A percentile compares a stretch with the other conserved stretches of the same genome.
Evolutionary conservation across 2,329 filamentous ascomycete genomes (phyloP).

Genomic region (Cordyceps sp.): DNA sequence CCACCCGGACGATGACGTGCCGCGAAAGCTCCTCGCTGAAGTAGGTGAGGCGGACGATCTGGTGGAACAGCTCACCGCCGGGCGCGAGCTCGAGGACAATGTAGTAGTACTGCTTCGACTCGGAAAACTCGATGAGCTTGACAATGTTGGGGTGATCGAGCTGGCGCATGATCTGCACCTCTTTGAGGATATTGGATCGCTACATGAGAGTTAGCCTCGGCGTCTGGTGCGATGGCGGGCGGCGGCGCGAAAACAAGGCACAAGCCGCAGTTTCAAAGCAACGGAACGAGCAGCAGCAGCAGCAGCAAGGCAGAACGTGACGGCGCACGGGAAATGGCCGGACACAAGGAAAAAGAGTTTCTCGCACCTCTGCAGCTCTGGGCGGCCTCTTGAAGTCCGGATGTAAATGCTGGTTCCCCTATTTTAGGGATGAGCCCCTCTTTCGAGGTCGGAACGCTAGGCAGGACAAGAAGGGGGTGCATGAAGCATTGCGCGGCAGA

Average conservation of each 20-base stretch:
- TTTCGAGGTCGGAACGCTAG: constrained; percentile 27
- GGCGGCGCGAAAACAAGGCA: too few relatives aligned
- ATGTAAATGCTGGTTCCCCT: constrained; percentile 88
- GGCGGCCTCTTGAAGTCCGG: constrained; percentile 90
- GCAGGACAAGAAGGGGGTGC: too few relatives aligned
- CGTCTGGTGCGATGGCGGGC: background rate
- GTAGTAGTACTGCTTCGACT: constrained; percentile 92
- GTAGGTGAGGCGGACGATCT: constrained; percentile 94
- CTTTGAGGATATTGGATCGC: constrained; percentile 95
- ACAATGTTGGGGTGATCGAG: constrained; percentile 94
- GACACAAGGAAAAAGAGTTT: constrained; percentile 21
- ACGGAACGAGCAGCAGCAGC: too few relatives aligned
- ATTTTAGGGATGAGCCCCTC: constrained; percentile 25
- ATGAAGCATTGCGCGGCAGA: constrained; percentile 9
- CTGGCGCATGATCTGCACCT: constrained; percentile 97
- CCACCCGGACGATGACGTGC: constrained; percentile 89
- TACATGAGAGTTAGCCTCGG: constrained; percentile 24
- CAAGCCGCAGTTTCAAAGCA: too few relatives aligned
- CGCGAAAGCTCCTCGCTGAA: constrained; percentile 92
- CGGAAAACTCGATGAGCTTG: constrained; percentile 82
- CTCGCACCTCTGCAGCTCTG: constrained; percentile 92
- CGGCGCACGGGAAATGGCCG: constrained; percentile 10
- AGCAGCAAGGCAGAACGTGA: too few relatives aligned
- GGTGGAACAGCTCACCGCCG: constrained; percentile 93
- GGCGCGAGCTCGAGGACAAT: constrained; percentile 91